Percentiles rank a stretch among this genome's conserved stretches.
These are phyloP conservation scores for Aspergillus aculeatinus DNA, from an alignment of 2,329 filamentous ascomycete species.

Conservation along the genomic window DNA sequence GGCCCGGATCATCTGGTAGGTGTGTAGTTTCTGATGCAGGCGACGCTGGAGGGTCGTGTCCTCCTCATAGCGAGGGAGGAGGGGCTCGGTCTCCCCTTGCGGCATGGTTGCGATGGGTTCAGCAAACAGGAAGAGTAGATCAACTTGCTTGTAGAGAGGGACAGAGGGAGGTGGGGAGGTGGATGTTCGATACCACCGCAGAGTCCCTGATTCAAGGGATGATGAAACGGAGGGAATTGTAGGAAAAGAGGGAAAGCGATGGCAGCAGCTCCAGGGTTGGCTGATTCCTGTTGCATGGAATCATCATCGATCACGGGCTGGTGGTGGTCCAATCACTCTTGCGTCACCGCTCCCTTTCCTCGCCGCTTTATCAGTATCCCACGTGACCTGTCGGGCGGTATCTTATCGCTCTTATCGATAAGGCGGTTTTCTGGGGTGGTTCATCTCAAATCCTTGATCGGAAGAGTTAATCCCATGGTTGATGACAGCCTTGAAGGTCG, in stretches of 20 bases:
- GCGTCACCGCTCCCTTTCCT: conserved; percentile 18
- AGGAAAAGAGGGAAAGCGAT: conserved; percentile 3
- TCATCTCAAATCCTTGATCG: no score
- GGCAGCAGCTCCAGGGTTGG: not conserved
- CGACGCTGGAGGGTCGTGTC: conserved; percentile 75
- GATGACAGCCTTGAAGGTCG: not conserved
- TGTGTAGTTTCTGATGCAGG: conserved; percentile 86
- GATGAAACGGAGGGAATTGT: not conserved
- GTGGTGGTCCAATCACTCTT: conserved; percentile 15
- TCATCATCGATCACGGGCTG: conserved; percentile 1
- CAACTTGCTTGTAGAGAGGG: not conserved
- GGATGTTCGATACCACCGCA: not conserved
- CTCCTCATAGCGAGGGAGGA: conserved; percentile 73
- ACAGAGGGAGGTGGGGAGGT: not conserved
- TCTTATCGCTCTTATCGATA: not conserved
- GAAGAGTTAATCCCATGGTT: not conserved
- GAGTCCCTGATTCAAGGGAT: not conserved
- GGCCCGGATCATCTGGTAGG: conserved; percentile 86
- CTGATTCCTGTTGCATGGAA: conserved; percentile 7
- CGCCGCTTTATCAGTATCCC: conserved; percentile 17
- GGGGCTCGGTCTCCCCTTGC: conserved; percentile 68
- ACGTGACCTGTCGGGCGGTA: conserved; percentile 14
- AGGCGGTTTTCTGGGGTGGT: not conserved
- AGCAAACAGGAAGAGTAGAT: not conserved
- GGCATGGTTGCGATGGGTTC: conserved; percentile 26